A percentile compares a stretch with the other conserved stretches of the same genome.
phyloP scores from a whole-genome alignment of 306 rosid species.

The Vicia faba region DNA sequence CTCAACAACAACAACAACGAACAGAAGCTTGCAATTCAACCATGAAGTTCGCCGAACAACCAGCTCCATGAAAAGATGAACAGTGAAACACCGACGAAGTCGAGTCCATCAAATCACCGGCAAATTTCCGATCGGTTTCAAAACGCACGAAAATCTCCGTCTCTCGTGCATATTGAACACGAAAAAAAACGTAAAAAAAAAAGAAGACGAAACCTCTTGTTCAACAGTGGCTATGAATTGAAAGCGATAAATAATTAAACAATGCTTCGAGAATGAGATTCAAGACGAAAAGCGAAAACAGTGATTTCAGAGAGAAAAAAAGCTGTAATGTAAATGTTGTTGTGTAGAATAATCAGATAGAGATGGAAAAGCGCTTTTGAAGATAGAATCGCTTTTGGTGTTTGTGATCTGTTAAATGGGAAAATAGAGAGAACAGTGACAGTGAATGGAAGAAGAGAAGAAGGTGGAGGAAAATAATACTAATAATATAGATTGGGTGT shows the following conservation, averaged over 20 bases:
- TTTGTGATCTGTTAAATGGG: constrained; percentile 33
- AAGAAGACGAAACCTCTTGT: constrained; percentile 10
- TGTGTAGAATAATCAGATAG: constrained; percentile 37
- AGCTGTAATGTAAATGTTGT: constrained; percentile 18
- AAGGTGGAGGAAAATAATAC: neutral
- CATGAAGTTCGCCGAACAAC: constrained; percentile 55
- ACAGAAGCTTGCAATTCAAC: constrained; percentile 52
- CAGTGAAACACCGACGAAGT: constrained; percentile 36
- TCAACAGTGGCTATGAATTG: constrained; percentile 38
- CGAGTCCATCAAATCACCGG: constrained; percentile 82
- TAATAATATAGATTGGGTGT: constrained; percentile 47
- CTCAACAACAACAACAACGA: constrained; percentile 55
- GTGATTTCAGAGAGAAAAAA: constrained; percentile 37
- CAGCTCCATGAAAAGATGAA: constrained; percentile 60
- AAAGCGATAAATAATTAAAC: constrained; percentile 1
- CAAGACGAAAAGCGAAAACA: constrained; percentile 26
- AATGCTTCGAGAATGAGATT: constrained; percentile 12
- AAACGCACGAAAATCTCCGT: constrained; percentile 48
- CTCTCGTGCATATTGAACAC: constrained; percentile 52
- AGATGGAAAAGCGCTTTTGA: constrained; percentile 23
- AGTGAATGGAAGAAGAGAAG: constrained; percentile 40
- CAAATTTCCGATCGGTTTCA: constrained; percentile 55
- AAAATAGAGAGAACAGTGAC: constrained; percentile 46
- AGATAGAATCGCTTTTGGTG: constrained; percentile 4
- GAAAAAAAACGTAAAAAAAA: neutral